Percentiles rank a stretch among this genome's conserved stretches.
These are phyloP conservation scores for Alopecurus myosuroides DNA, from an alignment of 176 grass and related monocot genomes.

Conservation along the genomic window DNA sequence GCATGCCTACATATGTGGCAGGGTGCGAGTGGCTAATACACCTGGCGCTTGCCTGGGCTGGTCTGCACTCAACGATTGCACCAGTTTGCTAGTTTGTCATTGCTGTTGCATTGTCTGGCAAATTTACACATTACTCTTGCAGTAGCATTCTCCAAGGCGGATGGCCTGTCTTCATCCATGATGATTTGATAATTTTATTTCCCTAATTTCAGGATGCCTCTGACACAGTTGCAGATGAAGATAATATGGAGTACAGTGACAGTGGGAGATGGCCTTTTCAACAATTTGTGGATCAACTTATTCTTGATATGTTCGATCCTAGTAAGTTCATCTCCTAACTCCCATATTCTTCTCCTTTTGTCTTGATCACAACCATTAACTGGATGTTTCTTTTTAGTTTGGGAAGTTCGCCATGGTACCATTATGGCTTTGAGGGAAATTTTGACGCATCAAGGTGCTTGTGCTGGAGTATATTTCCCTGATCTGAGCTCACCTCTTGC, in stretches of 20 bases:
- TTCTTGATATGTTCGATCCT: slow-evolving; percentile 98
- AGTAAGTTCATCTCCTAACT: slow-evolving; percentile 38
- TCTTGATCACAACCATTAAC: slow-evolving; percentile 26
- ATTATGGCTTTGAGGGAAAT: slow-evolving; percentile 99
- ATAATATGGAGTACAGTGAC: slow-evolving; percentile 57
- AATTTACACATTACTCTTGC: slow-evolving; percentile 3
- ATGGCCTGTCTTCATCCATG: not conserved
- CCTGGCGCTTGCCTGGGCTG: not conserved
- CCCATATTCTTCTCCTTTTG: not conserved
- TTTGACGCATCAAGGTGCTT: slow-evolving; percentile 93
- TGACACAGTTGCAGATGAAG: slow-evolving; percentile 67
- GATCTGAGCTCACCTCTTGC: slow-evolving; percentile 43
- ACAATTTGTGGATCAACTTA: slow-evolving; percentile 90
- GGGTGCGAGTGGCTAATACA: not conserved
- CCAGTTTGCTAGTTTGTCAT: not conserved
- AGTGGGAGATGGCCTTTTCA: slow-evolving; percentile 94
- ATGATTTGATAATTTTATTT: slow-evolving; percentile 29
- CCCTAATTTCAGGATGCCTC: slow-evolving; percentile 56
- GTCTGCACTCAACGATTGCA: not conserved
- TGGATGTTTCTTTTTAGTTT: slow-evolving; percentile 56
- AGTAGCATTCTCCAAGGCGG: not conserved
- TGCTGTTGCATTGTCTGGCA: slow-evolving; percentile 2
- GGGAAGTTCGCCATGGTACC: slow-evolving; percentile 95
- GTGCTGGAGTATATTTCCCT: slow-evolving; percentile 87
- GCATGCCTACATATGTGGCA: slow-evolving; percentile 8